Base-by-base conservation (phyloP, 768 basidiomycete genomes). In the Termitomyces sp. region DNA sequence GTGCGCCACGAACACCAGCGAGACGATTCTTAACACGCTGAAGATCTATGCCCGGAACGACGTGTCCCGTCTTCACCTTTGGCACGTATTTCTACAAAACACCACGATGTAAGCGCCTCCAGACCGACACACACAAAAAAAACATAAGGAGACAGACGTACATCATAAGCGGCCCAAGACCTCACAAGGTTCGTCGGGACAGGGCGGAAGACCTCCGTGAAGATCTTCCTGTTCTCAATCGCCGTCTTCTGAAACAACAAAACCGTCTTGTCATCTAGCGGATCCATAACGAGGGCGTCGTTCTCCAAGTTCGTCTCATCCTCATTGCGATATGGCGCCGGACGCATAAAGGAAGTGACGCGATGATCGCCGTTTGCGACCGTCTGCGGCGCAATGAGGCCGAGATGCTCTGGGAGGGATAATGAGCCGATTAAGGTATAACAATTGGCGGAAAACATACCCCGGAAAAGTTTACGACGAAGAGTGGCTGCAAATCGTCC, bases 191-290 rank as follows among this genome's bases (percentile, higher is more conserved):
- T 93, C 12, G 85, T 88, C 3, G 94, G 93, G 16, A 92, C 83
- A n/a, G 89, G 86, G 40, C 85, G 79, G 78, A 96, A 97, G 30
- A 94, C 64, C 72, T 92, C 90, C 5, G 88, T 86, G 63, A 93
- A 96, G 54, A 94, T 79, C 67, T 90, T 88, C 54, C 91, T 77
- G 68, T 98, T 98, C 73, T 72, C 80, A 57, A 79, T 77, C 17
- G 93, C 94, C 0, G 89, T 94, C 35, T 73, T 75, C 40, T 76
- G 79, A 85, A 86, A 87, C 6, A 94, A 71, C 8, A 73, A 58
- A 6, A 81, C 63, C 19, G 84, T 84, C 42, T 73, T 68, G n/a
- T 85, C 81, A 3, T 81, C 70, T 25, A 98, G 72, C 9, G 94
- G 88, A 72, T 98, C 94, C 6, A 84, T 83, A 14, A 98, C 91